phyloP scores from a whole-genome alignment of 2,329 filamentous ascomycete species.

The Colletotrichum kahawae region DNA sequence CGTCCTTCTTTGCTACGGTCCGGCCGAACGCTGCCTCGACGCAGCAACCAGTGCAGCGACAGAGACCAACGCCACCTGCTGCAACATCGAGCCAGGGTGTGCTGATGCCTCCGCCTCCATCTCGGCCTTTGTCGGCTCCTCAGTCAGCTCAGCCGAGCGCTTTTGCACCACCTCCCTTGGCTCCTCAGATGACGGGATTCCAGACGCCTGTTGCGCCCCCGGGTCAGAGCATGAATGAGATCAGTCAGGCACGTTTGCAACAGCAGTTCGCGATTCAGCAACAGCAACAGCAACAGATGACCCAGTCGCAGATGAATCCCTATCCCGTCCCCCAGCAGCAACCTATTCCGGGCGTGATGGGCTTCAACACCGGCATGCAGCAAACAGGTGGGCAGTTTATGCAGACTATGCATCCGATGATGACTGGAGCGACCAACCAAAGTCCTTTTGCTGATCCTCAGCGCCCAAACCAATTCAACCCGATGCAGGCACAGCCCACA shows the following conservation, averaged over 20 bases:
- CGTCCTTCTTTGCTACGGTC: conserved; percentile 60
- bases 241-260: conserved; percentile 70
- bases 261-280: conserved; percentile 60
- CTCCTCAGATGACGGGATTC: conserved; percentile 83
- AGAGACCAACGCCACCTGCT: conserved; percentile 46
- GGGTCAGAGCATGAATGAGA: conserved; percentile 78
- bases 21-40: conserved; percentile 15
- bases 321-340: conserved; percentile 35
- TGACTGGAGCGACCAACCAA: conserved; percentile 47
- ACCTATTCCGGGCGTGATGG: conserved; percentile 36
- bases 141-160: conserved; percentile 77
- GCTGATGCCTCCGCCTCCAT: conserved; percentile 77
- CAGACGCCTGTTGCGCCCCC: conserved; percentile 70
- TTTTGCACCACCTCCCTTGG: conserved; percentile 76
- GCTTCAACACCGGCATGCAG: conserved; percentile 38
- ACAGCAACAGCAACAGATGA: conserved; percentile 43
- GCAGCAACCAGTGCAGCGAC: conserved; percentile 41
- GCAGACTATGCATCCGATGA: conserved; percentile 57
- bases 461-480: conserved; percentile 45
- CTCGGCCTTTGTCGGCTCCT: conserved; percentile 85
- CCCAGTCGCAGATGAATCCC: conserved; percentile 44
- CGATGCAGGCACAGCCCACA: conserved; percentile 67
- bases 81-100: conserved; percentile 61
- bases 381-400: conserved; percentile 39
- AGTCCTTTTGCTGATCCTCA: conserved; percentile 45